Evolutionary conservation across 495 filamentous ascomycete species (phyloP).

Genomic region (Aspergillus heteromorphus): DNA sequence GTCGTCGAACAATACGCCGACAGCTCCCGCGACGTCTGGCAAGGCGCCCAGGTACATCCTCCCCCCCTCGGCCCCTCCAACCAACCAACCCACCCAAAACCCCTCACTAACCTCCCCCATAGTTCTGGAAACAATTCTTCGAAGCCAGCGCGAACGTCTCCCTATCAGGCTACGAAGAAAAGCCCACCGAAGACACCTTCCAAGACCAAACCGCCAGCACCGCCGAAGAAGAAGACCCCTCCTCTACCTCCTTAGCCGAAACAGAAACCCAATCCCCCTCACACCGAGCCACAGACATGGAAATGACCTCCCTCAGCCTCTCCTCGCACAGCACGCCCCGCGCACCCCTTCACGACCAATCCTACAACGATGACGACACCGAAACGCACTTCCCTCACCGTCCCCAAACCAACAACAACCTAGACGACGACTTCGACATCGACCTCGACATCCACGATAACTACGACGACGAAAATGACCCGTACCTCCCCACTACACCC

Average conservation of each 20-base stretch:
- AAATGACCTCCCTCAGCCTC: conserved; percentile 50
- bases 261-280: conserved; percentile 2
- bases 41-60: conserved; percentile 76
- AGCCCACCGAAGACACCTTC: conserved; percentile 45
- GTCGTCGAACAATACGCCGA: conserved; percentile 96
- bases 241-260: neutral
- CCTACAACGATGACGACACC: conserved; percentile 42
- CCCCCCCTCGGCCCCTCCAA: neutral
- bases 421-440: conserved; percentile 38
- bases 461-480: conserved; percentile 29
- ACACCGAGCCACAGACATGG: conserved; percentile 28
- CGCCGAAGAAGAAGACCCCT: conserved; percentile 38
- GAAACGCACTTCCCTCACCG: conserved; percentile 38
- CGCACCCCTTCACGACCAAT: conserved; percentile 39
- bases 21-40: conserved; percentile 91
- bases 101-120: conserved; percentile 1
- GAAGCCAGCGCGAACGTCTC: conserved; percentile 96
- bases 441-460: conserved; percentile 17
- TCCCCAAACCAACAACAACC: conserved; percentile 22
- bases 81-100: neutral
- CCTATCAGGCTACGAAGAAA: conserved; percentile 91
- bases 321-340: conserved; percentile 48
- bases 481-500: conserved; percentile 41
- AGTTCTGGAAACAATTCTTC: conserved; percentile 99
- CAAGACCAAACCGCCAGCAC: conserved; percentile 47